Conservation (phyloP, 306 rosid genomes). For the Styphnolobium japonicum region DNA sequence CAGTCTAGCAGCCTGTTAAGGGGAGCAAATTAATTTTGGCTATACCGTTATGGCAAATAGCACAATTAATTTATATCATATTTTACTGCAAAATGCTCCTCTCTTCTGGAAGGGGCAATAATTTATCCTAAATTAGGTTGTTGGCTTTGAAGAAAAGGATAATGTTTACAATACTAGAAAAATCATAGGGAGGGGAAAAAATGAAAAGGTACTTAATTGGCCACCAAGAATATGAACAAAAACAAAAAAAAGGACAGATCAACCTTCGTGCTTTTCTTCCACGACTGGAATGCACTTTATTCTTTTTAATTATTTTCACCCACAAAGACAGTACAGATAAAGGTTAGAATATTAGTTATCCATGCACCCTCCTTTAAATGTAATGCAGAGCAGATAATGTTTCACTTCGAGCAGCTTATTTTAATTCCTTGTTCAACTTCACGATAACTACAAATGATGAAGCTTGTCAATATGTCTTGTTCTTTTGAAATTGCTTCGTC, state of each 20-base stretch:
- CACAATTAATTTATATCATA: not conserved
- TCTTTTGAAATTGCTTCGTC: slow-evolving; percentile 24
- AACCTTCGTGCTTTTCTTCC: slow-evolving; percentile 21
- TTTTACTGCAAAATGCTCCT: not conserved
- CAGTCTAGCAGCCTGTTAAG: no score
- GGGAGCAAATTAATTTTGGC: no score
- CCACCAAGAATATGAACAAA: not conserved
- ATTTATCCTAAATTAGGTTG: not conserved
- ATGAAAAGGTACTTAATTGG: not conserved
- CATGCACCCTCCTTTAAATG: not conserved
- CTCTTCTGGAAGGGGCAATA: no score
- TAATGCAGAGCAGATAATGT: slow-evolving; percentile 8
- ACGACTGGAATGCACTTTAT: not conserved
- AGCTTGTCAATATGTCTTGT: slow-evolving; percentile 39
- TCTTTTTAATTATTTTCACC: not conserved
- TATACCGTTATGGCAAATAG: no score
- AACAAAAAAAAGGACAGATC: not conserved
- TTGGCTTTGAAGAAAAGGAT: slow-evolving; percentile 1
- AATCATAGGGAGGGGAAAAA: not conserved
- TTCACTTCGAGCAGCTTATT: slow-evolving; percentile 10
- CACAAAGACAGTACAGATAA: not conserved
- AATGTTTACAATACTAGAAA: not conserved
- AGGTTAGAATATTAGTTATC: not conserved
- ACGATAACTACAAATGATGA: slow-evolving; percentile 47
- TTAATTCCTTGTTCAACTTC: slow-evolving; percentile 22